Conservation (phyloP, 1,284 basidiomycete species). For the Neonothopanus nambi region DNA sequence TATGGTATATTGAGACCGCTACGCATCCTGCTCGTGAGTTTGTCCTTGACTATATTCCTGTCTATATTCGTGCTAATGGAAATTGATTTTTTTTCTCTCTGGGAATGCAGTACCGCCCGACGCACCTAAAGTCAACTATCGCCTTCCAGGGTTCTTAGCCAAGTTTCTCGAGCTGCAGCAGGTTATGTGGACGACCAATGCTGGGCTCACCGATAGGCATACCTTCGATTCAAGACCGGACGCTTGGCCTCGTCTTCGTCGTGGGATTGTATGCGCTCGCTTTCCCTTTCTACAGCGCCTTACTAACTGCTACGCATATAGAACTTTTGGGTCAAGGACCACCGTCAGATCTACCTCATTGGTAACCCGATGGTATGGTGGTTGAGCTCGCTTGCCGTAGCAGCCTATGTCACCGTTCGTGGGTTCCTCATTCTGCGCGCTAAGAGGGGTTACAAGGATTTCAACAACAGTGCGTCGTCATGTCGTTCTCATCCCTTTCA, state of each 20-base stretch:
- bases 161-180: slow-evolving; percentile 93
- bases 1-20: slow-evolving; percentile 95
- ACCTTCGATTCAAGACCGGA: slow-evolving; percentile 92
- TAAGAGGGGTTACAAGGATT: slow-evolving; percentile 90
- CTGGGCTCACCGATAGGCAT: slow-evolving; percentile 92
- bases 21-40: slow-evolving; percentile 74
- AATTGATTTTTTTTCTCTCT: slow-evolving; percentile 6
- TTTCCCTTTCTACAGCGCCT: neutral
- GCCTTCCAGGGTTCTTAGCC: slow-evolving; percentile 79
- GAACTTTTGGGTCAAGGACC: slow-evolving; percentile 99
- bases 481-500: slow-evolving; percentile 2
- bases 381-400: slow-evolving; percentile 72
- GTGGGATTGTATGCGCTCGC: slow-evolving; percentile 80
- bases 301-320: slow-evolving; percentile 29
- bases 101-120: slow-evolving; percentile 60
- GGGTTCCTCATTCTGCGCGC: slow-evolving; percentile 84
- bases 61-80: neutral
- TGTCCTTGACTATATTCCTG: slow-evolving; percentile 1
- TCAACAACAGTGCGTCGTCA: slow-evolving; percentile 76
- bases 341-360: slow-evolving; percentile 92
- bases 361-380: slow-evolving; percentile 97
- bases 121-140: slow-evolving; percentile 87
- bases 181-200: slow-evolving; percentile 99
- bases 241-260: slow-evolving; percentile 85
- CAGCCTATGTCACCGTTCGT: slow-evolving; percentile 68